These are phyloP conservation scores for Epichloe gansuensis DNA, from an alignment of 2,329 filamentous ascomycete genomes.

Conservation along the genomic window DNA sequence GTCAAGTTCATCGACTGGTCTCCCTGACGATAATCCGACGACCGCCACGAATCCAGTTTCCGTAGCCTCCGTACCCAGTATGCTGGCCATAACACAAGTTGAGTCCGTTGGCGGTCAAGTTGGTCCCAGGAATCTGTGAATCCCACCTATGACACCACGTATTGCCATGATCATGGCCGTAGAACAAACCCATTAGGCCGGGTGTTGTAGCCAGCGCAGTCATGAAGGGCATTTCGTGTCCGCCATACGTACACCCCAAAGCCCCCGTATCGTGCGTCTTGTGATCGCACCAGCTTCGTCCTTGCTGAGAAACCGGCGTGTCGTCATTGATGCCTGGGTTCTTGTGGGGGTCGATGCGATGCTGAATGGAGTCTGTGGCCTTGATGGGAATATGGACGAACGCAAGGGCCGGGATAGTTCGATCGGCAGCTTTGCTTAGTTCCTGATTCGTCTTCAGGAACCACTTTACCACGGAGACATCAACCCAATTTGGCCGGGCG, in stretches of 20 bases:
- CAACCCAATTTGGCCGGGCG: conserved; percentile 32
- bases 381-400: conserved; percentile 38
- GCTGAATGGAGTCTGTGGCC: conserved; percentile 26
- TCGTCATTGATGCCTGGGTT: conserved; percentile 36
- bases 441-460: conserved; percentile 23
- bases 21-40: conserved; percentile 40
- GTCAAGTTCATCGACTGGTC: conserved; percentile 25
- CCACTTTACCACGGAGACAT: conserved; percentile 31
- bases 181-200: conserved; percentile 46
- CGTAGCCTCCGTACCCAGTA: conserved; percentile 59
- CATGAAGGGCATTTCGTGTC: conserved; percentile 51
- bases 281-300: conserved; percentile 26
- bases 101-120: conserved; percentile 27
- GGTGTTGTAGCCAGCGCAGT: conserved; percentile 40
- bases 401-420: conserved; percentile 30
- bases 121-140: conserved; percentile 20
- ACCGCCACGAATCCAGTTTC: conserved; percentile 48
- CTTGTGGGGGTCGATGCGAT: conserved; percentile 19
- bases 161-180: conserved; percentile 54
- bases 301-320: conserved; percentile 27
- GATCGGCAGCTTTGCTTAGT: conserved; percentile 19
- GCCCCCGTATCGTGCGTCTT: conserved; percentile 6
- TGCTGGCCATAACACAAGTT: conserved; percentile 50
- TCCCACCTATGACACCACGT: conserved; percentile 45
- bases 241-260: conserved; percentile 28